These are phyloP conservation scores for Apiotrichum siamense DNA, from an alignment of 1,284 basidiomycete genomes.

Conservation along the genomic window DNA sequence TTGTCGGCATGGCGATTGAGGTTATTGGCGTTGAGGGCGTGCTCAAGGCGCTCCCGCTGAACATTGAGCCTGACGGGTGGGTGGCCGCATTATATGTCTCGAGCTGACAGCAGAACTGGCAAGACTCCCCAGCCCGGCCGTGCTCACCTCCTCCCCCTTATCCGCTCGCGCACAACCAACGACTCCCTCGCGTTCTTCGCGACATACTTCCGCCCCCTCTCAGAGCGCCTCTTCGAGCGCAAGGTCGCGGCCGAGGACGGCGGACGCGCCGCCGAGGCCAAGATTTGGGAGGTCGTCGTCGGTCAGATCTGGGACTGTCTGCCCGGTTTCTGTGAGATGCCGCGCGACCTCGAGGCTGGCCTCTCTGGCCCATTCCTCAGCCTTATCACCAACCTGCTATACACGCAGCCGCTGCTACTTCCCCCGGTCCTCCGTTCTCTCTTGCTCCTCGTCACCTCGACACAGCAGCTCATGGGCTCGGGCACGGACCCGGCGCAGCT, in stretches of 20 bases:
- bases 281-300: conserved; percentile 88
- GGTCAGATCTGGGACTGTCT: conserved; percentile 80
- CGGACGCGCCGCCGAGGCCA: conserved; percentile 72
- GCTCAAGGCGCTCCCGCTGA: conserved; percentile 71
- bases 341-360: conserved; percentile 64
- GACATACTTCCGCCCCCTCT: conserved; percentile 84
- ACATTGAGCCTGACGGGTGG: conserved; percentile 66
- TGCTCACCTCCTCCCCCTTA: conserved; percentile 86
- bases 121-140: conserved; percentile 52
- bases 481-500: conserved; percentile 51
- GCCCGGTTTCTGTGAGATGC: conserved; percentile 64
- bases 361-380: conserved; percentile 70
- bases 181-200: conserved; percentile 80
- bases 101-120: conserved; percentile 21
- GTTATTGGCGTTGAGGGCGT: conserved; percentile 79
- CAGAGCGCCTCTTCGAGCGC: conserved; percentile 84
- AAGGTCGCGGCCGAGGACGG: conserved; percentile 67
- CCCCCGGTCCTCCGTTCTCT: conserved; percentile 75
- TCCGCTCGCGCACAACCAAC: conserved; percentile 71
- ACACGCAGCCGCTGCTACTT: conserved; percentile 78
- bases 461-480: conserved; percentile 51
- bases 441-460: conserved; percentile 65
- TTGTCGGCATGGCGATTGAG: conserved; percentile 74
- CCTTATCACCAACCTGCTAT: conserved; percentile 84
- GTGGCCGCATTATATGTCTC: background rate